phyloP scores from a whole-genome alignment of 2,329 filamentous ascomycete species.

The Epichloe sp. region DNA sequence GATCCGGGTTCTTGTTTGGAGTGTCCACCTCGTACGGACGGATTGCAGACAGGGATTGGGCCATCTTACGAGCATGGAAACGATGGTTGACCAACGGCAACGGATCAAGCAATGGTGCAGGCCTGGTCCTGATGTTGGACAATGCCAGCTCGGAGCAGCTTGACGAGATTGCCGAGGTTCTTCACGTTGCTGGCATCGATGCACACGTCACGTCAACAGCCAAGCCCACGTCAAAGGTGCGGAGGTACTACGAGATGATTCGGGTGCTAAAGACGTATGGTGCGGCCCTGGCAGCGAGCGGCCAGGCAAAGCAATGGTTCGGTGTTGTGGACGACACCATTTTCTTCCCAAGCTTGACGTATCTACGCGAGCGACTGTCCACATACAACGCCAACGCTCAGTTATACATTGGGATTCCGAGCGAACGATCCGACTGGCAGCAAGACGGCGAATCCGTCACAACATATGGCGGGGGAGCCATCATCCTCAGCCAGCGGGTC shows the following conservation, averaged over 20 bases:
- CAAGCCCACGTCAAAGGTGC: conserved; percentile 18
- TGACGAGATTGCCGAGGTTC: conserved; percentile 15
- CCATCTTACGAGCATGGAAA: conserved; percentile 29
- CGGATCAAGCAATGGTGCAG: conserved; percentile 28
- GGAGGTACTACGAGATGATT: conserved; percentile 26
- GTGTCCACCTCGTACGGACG: conserved; percentile 30
- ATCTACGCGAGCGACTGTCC: conserved; percentile 25
- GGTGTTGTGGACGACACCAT: conserved; percentile 33
- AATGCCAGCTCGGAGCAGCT: conserved; percentile 22
- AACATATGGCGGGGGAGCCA: conserved; percentile 31
- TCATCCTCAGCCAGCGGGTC: conserved; percentile 27
- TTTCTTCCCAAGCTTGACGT: conserved; percentile 30
- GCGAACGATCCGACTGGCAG: conserved; percentile 30
- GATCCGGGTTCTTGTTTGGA: conserved; percentile 28
- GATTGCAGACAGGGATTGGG: conserved; percentile 24
- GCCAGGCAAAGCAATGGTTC: conserved; percentile 26
- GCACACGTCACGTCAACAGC: conserved; percentile 22
- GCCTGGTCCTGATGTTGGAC: conserved; percentile 28
- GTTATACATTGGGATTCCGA: conserved; percentile 30
- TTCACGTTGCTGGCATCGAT: conserved; percentile 26
- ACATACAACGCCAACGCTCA: conserved; percentile 19
- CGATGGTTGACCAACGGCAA: conserved; percentile 32
- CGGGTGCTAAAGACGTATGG: conserved; percentile 20
- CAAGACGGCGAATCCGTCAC: conserved; percentile 21
- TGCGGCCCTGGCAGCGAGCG: conserved; percentile 21